Evolutionary conservation across 2,329 filamentous ascomycete genomes (phyloP).

Genomic region (Fusarium pseudograminearum): DNA sequence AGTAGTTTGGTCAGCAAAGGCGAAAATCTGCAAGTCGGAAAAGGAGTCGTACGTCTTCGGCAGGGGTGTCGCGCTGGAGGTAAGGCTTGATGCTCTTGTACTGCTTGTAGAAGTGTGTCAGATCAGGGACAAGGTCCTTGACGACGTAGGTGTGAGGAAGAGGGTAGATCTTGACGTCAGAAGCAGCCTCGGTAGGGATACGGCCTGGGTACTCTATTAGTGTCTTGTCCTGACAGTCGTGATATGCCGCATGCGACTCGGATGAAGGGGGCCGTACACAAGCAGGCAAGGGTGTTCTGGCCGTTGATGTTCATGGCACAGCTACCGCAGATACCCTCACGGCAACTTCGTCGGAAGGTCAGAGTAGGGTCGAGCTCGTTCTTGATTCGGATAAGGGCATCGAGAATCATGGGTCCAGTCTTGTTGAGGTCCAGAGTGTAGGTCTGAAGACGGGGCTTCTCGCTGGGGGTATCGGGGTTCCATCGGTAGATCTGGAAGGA

Average conservation of each 20-base stretch:
- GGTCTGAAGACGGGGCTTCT: slow-evolving; percentile 95
- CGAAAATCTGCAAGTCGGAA: slow-evolving; percentile 5
- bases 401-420: slow-evolving; percentile 98
- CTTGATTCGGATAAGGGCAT: slow-evolving; percentile 98
- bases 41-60: slow-evolving; percentile 74
- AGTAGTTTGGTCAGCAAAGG: slow-evolving; percentile 25
- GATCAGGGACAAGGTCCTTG: slow-evolving; percentile 97
- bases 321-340: slow-evolving; percentile 98
- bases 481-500: slow-evolving; percentile 99
- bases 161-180: slow-evolving; percentile 95
- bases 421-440: slow-evolving; percentile 98
- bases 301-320: slow-evolving; percentile 99
- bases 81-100: slow-evolving; percentile 99
- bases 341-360: slow-evolving; percentile 94
- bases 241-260: slow-evolving; percentile 47
- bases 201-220: slow-evolving; percentile 72
- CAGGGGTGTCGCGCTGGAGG: slow-evolving; percentile 87
- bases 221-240: slow-evolving; percentile 5
- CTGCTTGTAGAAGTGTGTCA: slow-evolving; percentile 99
- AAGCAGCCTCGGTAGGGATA: slow-evolving; percentile 83
- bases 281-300: slow-evolving; percentile 95
- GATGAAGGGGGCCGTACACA: slow-evolving; percentile 73
- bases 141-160: slow-evolving; percentile 98
- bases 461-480: slow-evolving; percentile 91
- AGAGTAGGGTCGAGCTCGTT: slow-evolving; percentile 97